Evolutionary conservation across 2,329 filamentous ascomycete species (phyloP).

Genomic region (Microsporum canis): DNA sequence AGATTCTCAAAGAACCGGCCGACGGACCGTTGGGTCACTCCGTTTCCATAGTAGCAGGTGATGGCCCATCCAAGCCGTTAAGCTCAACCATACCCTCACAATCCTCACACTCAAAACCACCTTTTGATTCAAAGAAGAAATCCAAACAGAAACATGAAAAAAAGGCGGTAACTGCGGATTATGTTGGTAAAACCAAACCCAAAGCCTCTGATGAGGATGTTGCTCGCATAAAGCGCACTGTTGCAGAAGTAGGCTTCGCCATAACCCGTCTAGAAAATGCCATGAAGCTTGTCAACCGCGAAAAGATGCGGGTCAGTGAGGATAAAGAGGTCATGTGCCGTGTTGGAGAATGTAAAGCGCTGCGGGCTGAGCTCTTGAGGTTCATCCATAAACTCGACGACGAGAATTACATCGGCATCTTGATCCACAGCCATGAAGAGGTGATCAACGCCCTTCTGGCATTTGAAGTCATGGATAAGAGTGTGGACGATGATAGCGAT

Average conservation of each 20-base stretch:
- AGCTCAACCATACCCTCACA: constrained; percentile 15
- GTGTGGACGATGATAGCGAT: constrained; percentile 50
- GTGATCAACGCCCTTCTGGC: constrained; percentile 89
- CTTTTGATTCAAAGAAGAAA: constrained; percentile 34
- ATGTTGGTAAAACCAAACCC: constrained; percentile 75
- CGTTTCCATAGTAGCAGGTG: constrained; percentile 29
- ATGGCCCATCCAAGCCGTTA: constrained; percentile 29
- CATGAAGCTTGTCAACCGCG: constrained; percentile 81
- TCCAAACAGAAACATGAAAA: constrained; percentile 45
- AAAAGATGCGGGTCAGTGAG: constrained; percentile 75
- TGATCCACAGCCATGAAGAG: constrained; percentile 90
- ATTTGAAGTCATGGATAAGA: constrained; percentile 77
- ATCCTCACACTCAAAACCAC: constrained; percentile 28
- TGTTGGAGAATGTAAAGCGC: constrained; percentile 76
- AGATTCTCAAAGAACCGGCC: constrained; percentile 70
- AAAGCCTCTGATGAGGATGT: constrained; percentile 61
- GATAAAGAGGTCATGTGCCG: constrained; percentile 62
- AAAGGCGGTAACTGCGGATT: constrained; percentile 66
- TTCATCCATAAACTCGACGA: constrained; percentile 89
- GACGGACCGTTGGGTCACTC: constrained; percentile 27
- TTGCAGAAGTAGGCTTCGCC: constrained; percentile 79
- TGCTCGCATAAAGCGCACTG: constrained; percentile 59
- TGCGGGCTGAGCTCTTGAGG: constrained; percentile 72
- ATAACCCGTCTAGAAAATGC: constrained; percentile 84
- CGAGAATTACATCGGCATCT: constrained; percentile 80